phyloP scores from a whole-genome alignment of 768 basidiomycete species.

The Hypholoma fasciculare region DNA sequence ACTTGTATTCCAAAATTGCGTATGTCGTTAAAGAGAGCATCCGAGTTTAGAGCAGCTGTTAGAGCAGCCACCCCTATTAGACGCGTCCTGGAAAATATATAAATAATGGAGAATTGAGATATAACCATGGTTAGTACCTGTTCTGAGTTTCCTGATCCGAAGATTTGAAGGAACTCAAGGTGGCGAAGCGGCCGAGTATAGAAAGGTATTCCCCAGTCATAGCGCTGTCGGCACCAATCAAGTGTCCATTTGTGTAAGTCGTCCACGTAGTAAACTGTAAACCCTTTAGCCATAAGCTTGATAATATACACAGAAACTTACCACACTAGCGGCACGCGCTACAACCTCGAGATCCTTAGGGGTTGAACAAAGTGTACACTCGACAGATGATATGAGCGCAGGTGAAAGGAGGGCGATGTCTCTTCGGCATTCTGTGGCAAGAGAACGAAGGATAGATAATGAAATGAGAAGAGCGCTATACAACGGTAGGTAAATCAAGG shows the following conservation, averaged over 20 bases:
- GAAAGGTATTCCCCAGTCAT: conserved; percentile 72
- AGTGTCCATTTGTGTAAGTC: conserved; percentile 85
- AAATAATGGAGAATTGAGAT: not conserved
- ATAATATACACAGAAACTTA: conserved; percentile 36
- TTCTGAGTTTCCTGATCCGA: conserved; percentile 74
- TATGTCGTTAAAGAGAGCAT: conserved; percentile 75
- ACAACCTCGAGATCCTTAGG: conserved; percentile 72
- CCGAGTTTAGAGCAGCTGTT: conserved; percentile 78
- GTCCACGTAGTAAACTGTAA: conserved; percentile 86
- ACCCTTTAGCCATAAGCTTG: not conserved
- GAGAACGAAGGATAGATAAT: conserved; percentile 75
- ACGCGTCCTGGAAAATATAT: conserved; percentile 56
- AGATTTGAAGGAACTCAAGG: conserved; percentile 50
- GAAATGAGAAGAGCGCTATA: conserved; percentile 78
- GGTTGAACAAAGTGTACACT: conserved; percentile 52
- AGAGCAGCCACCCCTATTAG: conserved; percentile 86
- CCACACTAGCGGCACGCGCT: conserved; percentile 78
- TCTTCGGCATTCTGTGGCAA: conserved; percentile 85
- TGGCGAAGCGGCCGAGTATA: conserved; percentile 64
- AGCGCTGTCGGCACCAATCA: conserved; percentile 74
- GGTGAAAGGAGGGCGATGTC: conserved; percentile 78
- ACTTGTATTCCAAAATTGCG: conserved; percentile 74
- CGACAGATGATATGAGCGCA: conserved; percentile 66
- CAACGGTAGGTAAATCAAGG: conserved; percentile 9
- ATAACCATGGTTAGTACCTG: conserved; percentile 44